Evolutionary conservation across 495 filamentous ascomycete species (phyloP), one percentile per base, ranked within the genome.

Genomic region (Cudoniella acicularis): DNA sequence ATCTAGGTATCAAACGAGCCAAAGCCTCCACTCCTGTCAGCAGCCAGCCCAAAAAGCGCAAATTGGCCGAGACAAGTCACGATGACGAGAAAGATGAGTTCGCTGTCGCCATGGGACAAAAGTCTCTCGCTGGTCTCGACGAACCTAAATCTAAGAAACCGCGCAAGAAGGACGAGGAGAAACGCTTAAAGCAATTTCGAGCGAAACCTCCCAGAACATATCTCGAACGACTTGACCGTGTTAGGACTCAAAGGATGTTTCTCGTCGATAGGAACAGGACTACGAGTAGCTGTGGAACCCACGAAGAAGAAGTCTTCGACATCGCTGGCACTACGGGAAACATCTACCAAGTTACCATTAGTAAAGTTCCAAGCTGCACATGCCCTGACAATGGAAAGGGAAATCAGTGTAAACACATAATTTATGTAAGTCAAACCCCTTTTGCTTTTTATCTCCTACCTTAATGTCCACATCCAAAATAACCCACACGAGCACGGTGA

Each of bases 271-370:
- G 65, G 11, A 55, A 60, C 10, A 52, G 53, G 47, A 57, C 24
- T 10, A 47, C 27, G 1, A 60, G 58, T 52, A 46, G 11, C 8
- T 57, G 58, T 52, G 57, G 50, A 1, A 52, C 54, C 17, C 24
- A 63, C 43, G 74, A 75, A 8, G 67, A 73, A 40, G 77, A 80
- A 59, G 72, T 65, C 0, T 82, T 93, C 63, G 80, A 87, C 36
- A 73, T 95, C 49, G 85, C 86, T 13, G 90, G 90, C 22, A 80
- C 86, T 6, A 90, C 85, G 2, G 89, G 89, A 3, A 91, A 92
- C 63, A 73, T 92, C 48, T 95, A 95, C 73, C 82, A 73, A 10
- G 72, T 80, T 20, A 64, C 65, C 16, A 67, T 81, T 41, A 65
- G 70, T 1, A 84, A 78, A 23, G 64, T 76, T 40, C 88, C 88